A percentile compares a stretch with the other conserved stretches of the same genome.
These are phyloP conservation scores for Didymella segeticola DNA, from an alignment of 2,329 filamentous ascomycete species.

Conservation along the genomic window DNA sequence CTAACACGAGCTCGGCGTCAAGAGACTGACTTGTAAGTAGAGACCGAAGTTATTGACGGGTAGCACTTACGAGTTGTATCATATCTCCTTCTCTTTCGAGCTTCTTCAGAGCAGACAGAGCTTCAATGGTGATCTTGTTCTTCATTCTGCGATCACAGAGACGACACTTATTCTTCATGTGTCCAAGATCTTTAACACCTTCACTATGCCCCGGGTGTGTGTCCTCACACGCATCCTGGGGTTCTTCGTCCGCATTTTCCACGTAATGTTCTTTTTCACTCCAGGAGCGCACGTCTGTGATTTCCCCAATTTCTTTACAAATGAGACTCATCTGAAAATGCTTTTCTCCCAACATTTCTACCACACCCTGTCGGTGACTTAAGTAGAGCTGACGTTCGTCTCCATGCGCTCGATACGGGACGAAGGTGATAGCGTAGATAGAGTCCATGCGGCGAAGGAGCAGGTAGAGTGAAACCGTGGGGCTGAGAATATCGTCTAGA, in stretches of 20 bases:
- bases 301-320: conserved; percentile 37
- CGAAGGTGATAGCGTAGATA: conserved; percentile 31
- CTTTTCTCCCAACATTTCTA: conserved; percentile 22
- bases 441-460: conserved; percentile 24
- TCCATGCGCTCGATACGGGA: conserved; percentile 28
- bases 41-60: neutral
- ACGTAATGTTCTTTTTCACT: conserved; percentile 24
- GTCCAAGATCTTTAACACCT: conserved; percentile 21
- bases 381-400: conserved; percentile 20
- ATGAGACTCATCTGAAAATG: conserved; percentile 30
- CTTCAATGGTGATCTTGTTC: conserved; percentile 31
- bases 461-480: conserved; percentile 27
- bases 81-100: conserved; percentile 17
- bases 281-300: conserved; percentile 37
- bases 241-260: neutral
- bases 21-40: conserved; percentile 21
- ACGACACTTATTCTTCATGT: conserved; percentile 37
- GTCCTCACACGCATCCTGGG: neutral
- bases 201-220: neutral
- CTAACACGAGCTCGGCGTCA: conserved; percentile 24
- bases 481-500: conserved; percentile 24
- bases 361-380: conserved; percentile 15
- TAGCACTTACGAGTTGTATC: conserved; percentile 31
- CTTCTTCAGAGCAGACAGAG: conserved; percentile 22
- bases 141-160: conserved; percentile 44